Evolutionary conservation across 2,329 filamentous ascomycete genomes (phyloP).

Genomic region (Exophiala oligosperma): DNA sequence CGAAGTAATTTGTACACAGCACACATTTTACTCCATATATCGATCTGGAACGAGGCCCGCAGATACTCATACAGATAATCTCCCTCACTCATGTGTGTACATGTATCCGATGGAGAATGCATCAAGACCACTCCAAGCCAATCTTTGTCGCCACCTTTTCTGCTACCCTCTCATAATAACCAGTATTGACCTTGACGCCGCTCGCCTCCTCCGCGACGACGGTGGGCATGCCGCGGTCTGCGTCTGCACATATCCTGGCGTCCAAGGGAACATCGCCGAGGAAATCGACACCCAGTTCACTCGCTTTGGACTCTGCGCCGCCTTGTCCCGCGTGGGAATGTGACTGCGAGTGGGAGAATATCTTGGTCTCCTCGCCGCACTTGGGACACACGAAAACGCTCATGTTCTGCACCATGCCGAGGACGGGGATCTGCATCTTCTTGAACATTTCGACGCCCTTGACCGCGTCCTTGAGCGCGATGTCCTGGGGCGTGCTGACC

Average conservation of each 20-base stretch:
- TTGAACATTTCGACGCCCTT: slow-evolving; percentile 92
- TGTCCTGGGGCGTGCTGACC: slow-evolving; percentile 89
- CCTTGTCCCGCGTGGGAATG: slow-evolving; percentile 33
- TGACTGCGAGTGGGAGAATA: slow-evolving; percentile 60
- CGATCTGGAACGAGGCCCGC: no score
- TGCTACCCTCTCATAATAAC: slow-evolving; percentile 72
- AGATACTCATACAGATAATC: no score
- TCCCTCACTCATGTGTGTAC: no score
- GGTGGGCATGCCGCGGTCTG: slow-evolving; percentile 82
- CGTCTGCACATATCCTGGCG: slow-evolving; percentile 81
- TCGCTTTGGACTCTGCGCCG: slow-evolving; percentile 68
- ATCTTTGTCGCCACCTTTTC: slow-evolving; percentile 49
- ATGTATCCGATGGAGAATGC: no score
- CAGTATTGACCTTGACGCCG: slow-evolving; percentile 62
- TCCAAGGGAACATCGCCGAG: slow-evolving; percentile 89
- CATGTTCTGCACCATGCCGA: slow-evolving; percentile 94
- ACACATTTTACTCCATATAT: no score
- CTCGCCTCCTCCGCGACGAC: slow-evolving; percentile 75
- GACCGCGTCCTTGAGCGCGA: slow-evolving; percentile 87
- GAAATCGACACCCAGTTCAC: slow-evolving; percentile 72
- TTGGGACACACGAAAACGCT: slow-evolving; percentile 77
- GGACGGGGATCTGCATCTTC: slow-evolving; percentile 72
- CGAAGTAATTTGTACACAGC: no score
- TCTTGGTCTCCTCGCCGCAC: slow-evolving; percentile 70
- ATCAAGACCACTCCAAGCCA: slow-evolving; percentile 41